Base-by-base conservation (phyloP, 2,329 filamentous ascomycete genomes). In the Fragosphaeria purpurea region DNA sequence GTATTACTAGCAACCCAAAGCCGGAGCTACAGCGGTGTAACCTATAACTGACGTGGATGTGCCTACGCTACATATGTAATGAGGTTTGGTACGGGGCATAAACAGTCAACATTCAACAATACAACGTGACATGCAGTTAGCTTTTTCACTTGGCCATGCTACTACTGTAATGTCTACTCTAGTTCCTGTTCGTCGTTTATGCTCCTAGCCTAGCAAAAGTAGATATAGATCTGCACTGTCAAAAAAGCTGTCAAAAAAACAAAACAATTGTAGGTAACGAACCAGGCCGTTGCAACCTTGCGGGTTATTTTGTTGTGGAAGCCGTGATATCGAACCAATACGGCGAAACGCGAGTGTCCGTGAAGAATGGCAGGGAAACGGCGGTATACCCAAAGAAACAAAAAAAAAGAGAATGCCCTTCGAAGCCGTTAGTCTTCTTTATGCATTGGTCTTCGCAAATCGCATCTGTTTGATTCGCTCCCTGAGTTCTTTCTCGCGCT, bases 381-480 rank as follows among this genome's bases (percentile, higher is more conserved):
- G 4, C 7, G 30, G 8, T 22, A 22, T 22, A 22, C 22, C 22
- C 22, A 22, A 22, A 22, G 22, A 22, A 22, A 22, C 22, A 13
- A 13, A 34, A 40, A 12, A 32, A 46, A n/a, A 46, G 11, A n/a
- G 30, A n/a, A 32, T 48, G 41, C 51, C 47, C 32, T n/a, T 6
- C 6, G 37, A 43, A 42, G 22, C 34, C 35, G 71, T 75, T 74
- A 75, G 72, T 70, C 62, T 41, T 46, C 11, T 72, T 73, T 61
- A 67, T 63, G 60, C 63, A 55, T 65, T 65, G 61, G 62, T 67
- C 63, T 66, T 72, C 59, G 69, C 72, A 64, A 67, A 71, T 69
- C 73, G 75, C 72, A 75, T 75, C 69, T 75, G 72, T 65, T 73
- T 74, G 57, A 77, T 75, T 62, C 68, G 71, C 57, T 76, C 73